Base-by-base conservation (phyloP, 495 filamentous ascomycete genomes). In the Saxophila tyrrhenica region DNA sequence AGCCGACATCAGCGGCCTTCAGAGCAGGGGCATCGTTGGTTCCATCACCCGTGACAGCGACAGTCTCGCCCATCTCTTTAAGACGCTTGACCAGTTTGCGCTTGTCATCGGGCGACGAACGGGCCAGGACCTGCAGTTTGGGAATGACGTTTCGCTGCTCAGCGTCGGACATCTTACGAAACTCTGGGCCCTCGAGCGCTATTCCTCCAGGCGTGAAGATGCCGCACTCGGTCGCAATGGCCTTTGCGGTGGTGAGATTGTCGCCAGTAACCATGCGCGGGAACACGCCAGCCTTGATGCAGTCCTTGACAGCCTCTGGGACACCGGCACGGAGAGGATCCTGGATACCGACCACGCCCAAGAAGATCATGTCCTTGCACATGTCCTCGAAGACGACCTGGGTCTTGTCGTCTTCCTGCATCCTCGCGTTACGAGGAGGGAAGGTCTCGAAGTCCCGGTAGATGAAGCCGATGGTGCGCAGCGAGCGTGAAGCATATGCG, bases 181-280 rank as follows among this genome's bases (percentile, higher is more conserved):
- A 95, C 22, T 76, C 72, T 0, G 86, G 85, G 1, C 87, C 89
- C 71, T 94, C 87, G 74, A 95, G 87, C 39, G 85, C 83, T 53
- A 89, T 58, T 48, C 87, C 88, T 19, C 83, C 87, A 3, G 76
- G 58, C 1, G 80, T 85, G 59, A 78, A 84, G 54, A 95, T 94
- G 23, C 87, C 87, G 69, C 89, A 92, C 59, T 92, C 85, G 25
- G 76, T 66, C 7, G 89, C 89, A 58, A 95, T 90, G 22, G 88
- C 86, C 58, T 83, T 83, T n/a, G 89, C 89, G 13, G 89, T 95
- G 51, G 79, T 70, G 50, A 89, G 74, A 58, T 92, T 94, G 62
- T 95, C 89, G 52, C 89, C 89, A 23, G 89, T 95, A 16, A 95
- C 88, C 89, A 95, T 94, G 35, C 86, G 81, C 15, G 92, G 87